A percentile compares a stretch with the other conserved stretches of the same genome.
Evolutionary conservation across 1,139 yeast genomes (phyloP).

Genomic region (Pichia sp.): DNA sequence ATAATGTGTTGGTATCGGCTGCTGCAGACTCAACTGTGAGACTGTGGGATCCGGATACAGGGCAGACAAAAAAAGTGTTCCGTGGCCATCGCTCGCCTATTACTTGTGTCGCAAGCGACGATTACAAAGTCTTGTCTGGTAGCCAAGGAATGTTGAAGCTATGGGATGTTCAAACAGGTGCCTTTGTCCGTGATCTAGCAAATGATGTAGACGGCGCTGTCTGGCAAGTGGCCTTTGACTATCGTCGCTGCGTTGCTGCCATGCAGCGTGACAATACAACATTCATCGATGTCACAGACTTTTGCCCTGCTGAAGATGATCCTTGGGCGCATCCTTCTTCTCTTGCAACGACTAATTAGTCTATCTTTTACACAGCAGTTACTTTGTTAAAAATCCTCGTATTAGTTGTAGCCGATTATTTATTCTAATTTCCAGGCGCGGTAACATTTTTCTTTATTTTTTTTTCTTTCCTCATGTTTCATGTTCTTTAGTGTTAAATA

Average conservation of each 20-base stretch:
- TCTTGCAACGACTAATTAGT: neutral
- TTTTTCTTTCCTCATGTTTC: neutral
- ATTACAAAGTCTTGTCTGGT: constrained; percentile 81
- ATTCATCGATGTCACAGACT: constrained; percentile 78
- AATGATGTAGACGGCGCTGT: constrained; percentile 76
- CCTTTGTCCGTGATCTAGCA: constrained; percentile 68
- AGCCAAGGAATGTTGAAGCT: constrained; percentile 75
- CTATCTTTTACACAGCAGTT: too few species aligned
- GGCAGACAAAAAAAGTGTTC: constrained; percentile 62
- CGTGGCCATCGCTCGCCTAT: constrained; percentile 87
- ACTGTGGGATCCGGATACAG: constrained; percentile 86
- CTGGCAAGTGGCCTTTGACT: constrained; percentile 92
- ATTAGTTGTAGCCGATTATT: neutral
- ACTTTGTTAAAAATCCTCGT: too few species aligned
- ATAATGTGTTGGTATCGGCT: constrained; percentile 82
- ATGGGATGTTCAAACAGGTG: constrained; percentile 82
- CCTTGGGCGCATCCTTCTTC: constrained; percentile 9
- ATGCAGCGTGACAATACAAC: constrained; percentile 67
- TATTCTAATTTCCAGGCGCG: constrained; percentile 4
- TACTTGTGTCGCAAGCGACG: constrained; percentile 90
- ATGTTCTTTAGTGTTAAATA: neutral
- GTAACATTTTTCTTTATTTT: constrained; percentile 1
- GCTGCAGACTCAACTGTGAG: constrained; percentile 93
- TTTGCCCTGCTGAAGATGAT: constrained; percentile 45
- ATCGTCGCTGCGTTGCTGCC: constrained; percentile 84